Conservation (phyloP, 805 yeast genomes). For the Candida methanosorbosa region DNA sequence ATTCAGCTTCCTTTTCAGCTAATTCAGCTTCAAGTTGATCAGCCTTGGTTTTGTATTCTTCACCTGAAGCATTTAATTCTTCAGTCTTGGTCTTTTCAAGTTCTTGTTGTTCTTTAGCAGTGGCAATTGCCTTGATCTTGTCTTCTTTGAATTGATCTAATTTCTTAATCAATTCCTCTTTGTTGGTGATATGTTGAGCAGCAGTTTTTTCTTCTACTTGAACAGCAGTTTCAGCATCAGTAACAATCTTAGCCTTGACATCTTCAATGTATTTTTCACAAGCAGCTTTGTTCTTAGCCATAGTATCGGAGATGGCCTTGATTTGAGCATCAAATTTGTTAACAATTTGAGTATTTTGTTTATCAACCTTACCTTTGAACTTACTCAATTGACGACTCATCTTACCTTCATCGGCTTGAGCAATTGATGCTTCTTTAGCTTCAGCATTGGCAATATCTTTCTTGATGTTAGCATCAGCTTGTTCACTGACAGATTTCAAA, state of each 20-base stretch:
- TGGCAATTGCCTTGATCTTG: conserved; percentile 18
- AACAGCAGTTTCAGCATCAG: conserved; percentile 34
- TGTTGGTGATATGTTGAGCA: conserved; percentile 35
- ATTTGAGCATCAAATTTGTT: conserved; percentile 14
- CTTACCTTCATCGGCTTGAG: conserved; percentile 19
- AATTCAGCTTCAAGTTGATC: conserved; percentile 28
- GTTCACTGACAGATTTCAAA: conserved; percentile 39
- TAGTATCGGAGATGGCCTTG: conserved; percentile 14
- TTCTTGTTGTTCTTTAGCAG: conserved; percentile 19
- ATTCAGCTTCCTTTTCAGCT: conserved; percentile 32
- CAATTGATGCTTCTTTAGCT: conserved; percentile 30
- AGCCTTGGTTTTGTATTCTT: conserved; percentile 27
- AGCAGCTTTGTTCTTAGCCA: conserved; percentile 20
- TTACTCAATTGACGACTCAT: conserved; percentile 29
- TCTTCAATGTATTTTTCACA: conserved; percentile 31
- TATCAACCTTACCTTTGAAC: conserved; percentile 28
- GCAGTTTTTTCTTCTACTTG: conserved; percentile 39
- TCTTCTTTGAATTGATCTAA: conserved; percentile 35
- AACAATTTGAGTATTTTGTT: conserved; percentile 27
- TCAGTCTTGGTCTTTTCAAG: conserved; percentile 19
- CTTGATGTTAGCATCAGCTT: conserved; percentile 33
- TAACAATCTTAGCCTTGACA: conserved; percentile 33
- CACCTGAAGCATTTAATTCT: conserved; percentile 32
- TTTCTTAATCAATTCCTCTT: conserved; percentile 31
- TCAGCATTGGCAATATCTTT: conserved; percentile 31